Conservation (phyloP, 2,329 filamentous ascomycete genomes). For the Beauveria sp. region DNA sequence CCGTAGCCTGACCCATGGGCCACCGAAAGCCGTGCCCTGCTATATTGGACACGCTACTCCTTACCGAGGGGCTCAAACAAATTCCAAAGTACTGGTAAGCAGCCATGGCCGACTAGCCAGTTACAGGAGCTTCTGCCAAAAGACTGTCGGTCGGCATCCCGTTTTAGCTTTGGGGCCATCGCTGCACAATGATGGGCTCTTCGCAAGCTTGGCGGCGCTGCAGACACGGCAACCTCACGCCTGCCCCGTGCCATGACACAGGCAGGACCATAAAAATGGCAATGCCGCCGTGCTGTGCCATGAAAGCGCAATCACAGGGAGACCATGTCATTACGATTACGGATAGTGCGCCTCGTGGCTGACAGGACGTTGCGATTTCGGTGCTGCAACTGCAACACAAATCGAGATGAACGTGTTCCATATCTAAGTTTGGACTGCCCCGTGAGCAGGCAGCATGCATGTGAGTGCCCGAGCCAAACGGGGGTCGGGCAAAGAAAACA, state of each 20-base stretch:
- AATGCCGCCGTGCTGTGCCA: background rate
- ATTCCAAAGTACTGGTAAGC: background rate
- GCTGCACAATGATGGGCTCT: background rate
- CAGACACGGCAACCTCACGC: background rate
- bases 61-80: background rate
- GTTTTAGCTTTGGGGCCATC: background rate
- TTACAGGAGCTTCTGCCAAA: background rate
- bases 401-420: slow-evolving; percentile 6
- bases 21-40: slow-evolving; percentile 5
- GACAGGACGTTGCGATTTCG: slow-evolving; percentile 3
- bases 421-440: background rate
- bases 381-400: slow-evolving; percentile 5
- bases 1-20: background rate
- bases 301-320: background rate
- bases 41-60: background rate
- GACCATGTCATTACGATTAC: background rate
- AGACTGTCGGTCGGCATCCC: background rate
- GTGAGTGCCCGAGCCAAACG: slow-evolving; percentile 3
- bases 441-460: background rate
- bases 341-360: background rate
- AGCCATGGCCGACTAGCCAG: background rate
- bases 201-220: background rate
- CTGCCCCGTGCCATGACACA: background rate
- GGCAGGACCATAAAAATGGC: background rate
- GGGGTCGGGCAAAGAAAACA: background rate